Evolutionary conservation across 140 eudicot species (phyloP), one percentile per base, ranked within the genome.

Genomic region (Anethum foeniculum): DNA sequence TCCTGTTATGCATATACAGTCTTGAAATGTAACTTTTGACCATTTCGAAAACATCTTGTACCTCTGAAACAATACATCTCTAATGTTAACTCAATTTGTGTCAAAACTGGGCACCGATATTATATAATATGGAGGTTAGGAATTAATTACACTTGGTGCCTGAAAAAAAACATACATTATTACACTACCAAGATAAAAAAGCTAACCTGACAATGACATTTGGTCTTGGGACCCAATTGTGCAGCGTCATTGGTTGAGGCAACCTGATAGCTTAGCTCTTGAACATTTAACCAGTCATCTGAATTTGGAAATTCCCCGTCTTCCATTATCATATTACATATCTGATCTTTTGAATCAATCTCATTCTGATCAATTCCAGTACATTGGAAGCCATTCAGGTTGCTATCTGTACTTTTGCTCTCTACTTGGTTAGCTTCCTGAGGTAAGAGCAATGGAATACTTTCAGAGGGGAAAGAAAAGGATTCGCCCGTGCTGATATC

Each of bases 401-500:
- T 85, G 79, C 78, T 74, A 64, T 79, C 82, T 77, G 52, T 49
- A 18, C 72, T 56, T 25, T 81, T 71, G 73, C 80, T 74, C 7
- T 87, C 83, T 76, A 82, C 25, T 46, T 78, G 90, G 71, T 86
- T 84, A 44, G 97, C 88, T 86, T 92, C 99, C 74, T 80, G 96
- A 72, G 99, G 99, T 83, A 95, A 85, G 86, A 95, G 99, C 86
- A 95, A 85, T 46, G 97, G 99, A 71, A 95, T 84, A 79, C 93
- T 92, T 71, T 89, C 94, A 77, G 88, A 87, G 78, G 99, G 96
- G 39, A 91, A 84, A 6, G 92, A 88, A 87, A 77, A 85, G 15
- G 90, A 81, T 76, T 86, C 86, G 28, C 80, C 83, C 65, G 82
- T 79, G 25, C 80, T 51, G 38, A 85, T 30, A 67, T 78, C 86